These are phyloP conservation scores for Pezicula neosporulosa DNA, from an alignment of 2,329 filamentous ascomycete genomes.

Conservation along the genomic window DNA sequence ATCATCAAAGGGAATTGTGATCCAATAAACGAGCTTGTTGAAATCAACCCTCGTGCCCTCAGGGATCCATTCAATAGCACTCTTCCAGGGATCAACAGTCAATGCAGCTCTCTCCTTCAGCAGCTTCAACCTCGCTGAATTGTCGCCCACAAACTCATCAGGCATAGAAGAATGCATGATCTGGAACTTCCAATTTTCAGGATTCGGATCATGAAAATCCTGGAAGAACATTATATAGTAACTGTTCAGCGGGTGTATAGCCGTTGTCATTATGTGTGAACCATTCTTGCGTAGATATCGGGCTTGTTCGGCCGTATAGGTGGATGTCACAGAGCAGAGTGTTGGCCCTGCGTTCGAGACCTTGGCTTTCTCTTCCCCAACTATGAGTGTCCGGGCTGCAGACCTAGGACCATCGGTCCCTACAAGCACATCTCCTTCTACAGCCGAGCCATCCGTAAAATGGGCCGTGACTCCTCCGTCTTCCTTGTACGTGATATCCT, in stretches of 20 bases:
- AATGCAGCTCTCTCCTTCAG: neutral
- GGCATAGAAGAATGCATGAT: slow-evolving; percentile 35
- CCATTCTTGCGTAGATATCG: slow-evolving; percentile 32
- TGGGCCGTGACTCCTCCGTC: slow-evolving; percentile 22
- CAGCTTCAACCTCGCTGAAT: neutral
- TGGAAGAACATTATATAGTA: slow-evolving; percentile 39
- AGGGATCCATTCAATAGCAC: slow-evolving; percentile 29
- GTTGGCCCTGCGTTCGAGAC: slow-evolving; percentile 35
- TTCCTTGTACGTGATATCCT: slow-evolving; percentile 27
- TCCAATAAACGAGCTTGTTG: slow-evolving; percentile 23
- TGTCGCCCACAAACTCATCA: neutral
- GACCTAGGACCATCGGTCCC: slow-evolving; percentile 30
- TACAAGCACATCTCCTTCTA: slow-evolving; percentile 23
- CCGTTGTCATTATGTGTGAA: slow-evolving; percentile 36
- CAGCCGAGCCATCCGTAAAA: slow-evolving; percentile 26
- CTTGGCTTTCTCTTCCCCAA: slow-evolving; percentile 23
- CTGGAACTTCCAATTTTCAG: slow-evolving; percentile 38
- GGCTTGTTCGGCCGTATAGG: slow-evolving; percentile 35
- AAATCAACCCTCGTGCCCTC: slow-evolving; percentile 24
- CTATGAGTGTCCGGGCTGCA: slow-evolving; percentile 19
- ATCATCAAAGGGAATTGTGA: slow-evolving; percentile 26
- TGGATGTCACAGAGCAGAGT: slow-evolving; percentile 38
- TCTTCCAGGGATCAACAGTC: neutral
- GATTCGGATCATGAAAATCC: slow-evolving; percentile 33
- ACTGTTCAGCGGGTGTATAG: slow-evolving; percentile 36